These are phyloP conservation scores for Scalesia atractyloides DNA, from an alignment of 129 eudicot species.

Conservation along the genomic window DNA sequence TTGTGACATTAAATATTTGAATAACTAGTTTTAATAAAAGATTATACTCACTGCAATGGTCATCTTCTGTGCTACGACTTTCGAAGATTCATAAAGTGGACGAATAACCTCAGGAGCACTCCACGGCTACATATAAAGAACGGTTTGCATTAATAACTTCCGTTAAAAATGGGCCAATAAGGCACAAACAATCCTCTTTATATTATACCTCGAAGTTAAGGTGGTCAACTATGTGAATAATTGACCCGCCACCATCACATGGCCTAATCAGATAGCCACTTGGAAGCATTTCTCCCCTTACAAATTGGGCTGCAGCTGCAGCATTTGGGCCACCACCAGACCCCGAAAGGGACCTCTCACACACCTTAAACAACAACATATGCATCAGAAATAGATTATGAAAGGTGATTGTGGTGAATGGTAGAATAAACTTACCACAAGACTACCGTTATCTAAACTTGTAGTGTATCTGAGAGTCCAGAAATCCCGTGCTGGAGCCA, in stretches of 20 bases:
- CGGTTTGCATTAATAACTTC: not conserved
- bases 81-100: conserved; percentile 94
- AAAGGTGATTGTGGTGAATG: not conserved
- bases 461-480: conserved; percentile 96
- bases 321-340: conserved; percentile 87
- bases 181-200: conserved; percentile 9
- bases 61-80: conserved; percentile 84
- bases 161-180: not conserved
- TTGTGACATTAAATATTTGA: not conserved
- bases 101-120: conserved; percentile 95
- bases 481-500: conserved; percentile 97
- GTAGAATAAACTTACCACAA: conserved; percentile 64
- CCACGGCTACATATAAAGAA: conserved; percentile 62
- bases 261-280: conserved; percentile 94
- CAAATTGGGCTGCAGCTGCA: conserved; percentile 72
- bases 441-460: conserved; percentile 83
- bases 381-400: conserved; percentile 8
- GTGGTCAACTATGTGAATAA: conserved; percentile 94
- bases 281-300: conserved; percentile 90
- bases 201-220: conserved; percentile 74
- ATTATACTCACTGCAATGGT: conserved; percentile 79
- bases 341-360: conserved; percentile 98
- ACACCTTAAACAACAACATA: conserved; percentile 50
- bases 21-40: not conserved
- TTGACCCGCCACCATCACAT: conserved; percentile 99